phyloP scores from a whole-genome alignment of 208 protist species.

The Trypanosoma melophagium region DNA sequence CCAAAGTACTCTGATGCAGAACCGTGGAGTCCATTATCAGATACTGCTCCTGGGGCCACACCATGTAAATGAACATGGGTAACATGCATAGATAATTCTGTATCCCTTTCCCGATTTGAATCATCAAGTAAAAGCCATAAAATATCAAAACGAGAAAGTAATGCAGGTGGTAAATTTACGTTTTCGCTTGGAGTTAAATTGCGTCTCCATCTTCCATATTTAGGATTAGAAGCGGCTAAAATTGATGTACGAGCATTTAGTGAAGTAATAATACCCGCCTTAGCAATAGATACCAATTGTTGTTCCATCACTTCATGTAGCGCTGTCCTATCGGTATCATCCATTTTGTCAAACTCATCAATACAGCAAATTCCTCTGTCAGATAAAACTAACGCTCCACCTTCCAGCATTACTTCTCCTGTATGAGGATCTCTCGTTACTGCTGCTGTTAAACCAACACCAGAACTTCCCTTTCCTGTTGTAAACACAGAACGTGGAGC shows the following conservation, averaged over 20 bases:
- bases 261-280: constrained; percentile 99
- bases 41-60: constrained; percentile 62
- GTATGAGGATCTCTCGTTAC: constrained; percentile 96
- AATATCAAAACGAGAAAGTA: constrained; percentile 98
- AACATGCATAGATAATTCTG: constrained; percentile 94
- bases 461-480: constrained; percentile 97
- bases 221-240: constrained; percentile 98
- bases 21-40: constrained; percentile 43
- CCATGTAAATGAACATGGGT: constrained; percentile 86
- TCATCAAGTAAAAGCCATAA: constrained; percentile 92
- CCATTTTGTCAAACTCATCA: constrained; percentile 99
- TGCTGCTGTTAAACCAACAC: constrained; percentile 99
- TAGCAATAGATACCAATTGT: constrained; percentile 99
- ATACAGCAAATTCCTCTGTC: constrained; percentile 99
- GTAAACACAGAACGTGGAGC: constrained; percentile 98
- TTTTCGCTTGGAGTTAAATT: constrained; percentile 94
- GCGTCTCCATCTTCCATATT: constrained; percentile 95
- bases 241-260: constrained; percentile 98
- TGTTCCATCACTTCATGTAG: constrained; percentile 99
- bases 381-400: constrained; percentile 96
- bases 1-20: constrained; percentile 75
- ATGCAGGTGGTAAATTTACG: constrained; percentile 97
- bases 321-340: constrained; percentile 94
- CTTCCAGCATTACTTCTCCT: constrained; percentile 94
- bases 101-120: constrained; percentile 87